These are phyloP conservation scores for Colletotrichum cuscutae DNA, from an alignment of 2,329 filamentous ascomycete genomes.

Conservation along the genomic window DNA sequence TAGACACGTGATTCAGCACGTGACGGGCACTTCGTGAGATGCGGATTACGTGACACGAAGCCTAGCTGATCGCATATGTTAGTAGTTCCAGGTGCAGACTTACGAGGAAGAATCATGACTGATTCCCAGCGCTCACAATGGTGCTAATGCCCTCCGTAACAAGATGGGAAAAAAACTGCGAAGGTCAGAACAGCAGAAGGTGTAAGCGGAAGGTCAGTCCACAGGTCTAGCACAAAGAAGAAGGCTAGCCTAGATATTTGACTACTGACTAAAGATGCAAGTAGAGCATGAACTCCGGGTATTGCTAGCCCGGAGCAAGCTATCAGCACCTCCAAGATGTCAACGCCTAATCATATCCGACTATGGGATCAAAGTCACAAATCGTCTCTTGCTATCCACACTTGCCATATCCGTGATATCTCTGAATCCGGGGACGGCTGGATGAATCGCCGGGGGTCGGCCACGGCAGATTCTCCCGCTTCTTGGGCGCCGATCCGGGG, in stretches of 20 bases:
- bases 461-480: background rate
- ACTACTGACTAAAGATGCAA: too few relatives aligned
- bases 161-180: too few relatives aligned
- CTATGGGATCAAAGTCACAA: background rate
- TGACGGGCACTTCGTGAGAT: too few relatives aligned
- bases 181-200: background rate
- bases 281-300: too few relatives aligned
- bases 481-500: slow-evolving; percentile 5
- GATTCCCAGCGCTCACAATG: too few relatives aligned
- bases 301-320: background rate
- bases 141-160: too few relatives aligned
- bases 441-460: background rate
- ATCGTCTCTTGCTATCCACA: background rate
- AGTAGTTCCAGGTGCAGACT: background rate
- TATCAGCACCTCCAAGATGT: background rate
- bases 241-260: background rate
- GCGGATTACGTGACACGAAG: too few relatives aligned
- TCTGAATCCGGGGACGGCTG: background rate
- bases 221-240: background rate
- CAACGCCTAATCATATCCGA: background rate
- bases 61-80: background rate
- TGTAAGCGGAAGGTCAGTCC: background rate
- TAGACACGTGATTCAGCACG: too few relatives aligned
- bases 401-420: background rate
- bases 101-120: background rate